Conservation (phyloP, 1,284 basidiomycete species). For the Apiotrichum veenhuisii region DNA sequence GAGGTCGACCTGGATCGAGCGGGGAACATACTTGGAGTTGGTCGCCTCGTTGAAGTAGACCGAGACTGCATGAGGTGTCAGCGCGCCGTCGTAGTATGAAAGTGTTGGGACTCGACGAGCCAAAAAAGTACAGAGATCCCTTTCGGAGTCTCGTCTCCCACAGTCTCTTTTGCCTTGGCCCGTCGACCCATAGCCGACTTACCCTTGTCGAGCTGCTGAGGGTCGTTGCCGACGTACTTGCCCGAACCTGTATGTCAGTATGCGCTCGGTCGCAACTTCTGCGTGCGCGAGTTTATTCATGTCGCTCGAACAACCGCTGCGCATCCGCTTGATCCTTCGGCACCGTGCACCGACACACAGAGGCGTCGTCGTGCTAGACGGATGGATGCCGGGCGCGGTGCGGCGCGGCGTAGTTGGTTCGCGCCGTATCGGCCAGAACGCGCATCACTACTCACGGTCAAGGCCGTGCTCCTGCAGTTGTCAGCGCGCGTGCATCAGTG, state of each 20-base stretch:
- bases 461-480: slow-evolving; percentile 40
- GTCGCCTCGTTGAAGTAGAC: slow-evolving; percentile 51
- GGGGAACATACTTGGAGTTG: slow-evolving; percentile 69
- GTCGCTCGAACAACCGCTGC: neutral
- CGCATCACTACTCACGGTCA: slow-evolving; percentile 30
- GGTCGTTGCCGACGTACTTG: slow-evolving; percentile 42
- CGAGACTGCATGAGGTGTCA: slow-evolving; percentile 28
- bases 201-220: slow-evolving; percentile 41
- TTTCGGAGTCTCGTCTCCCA: too few species aligned
- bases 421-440: neutral
- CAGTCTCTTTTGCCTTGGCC: neutral
- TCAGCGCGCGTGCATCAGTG: too few species aligned
- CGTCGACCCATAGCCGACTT: neutral
- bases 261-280: neutral
- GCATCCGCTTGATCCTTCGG: neutral
- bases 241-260: slow-evolving; percentile 27
- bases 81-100: too few species aligned
- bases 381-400: neutral
- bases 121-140: neutral
- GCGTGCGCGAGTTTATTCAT: neutral
- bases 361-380: neutral
- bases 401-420: too few species aligned
- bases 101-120: too few species aligned
- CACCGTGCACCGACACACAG: neutral
- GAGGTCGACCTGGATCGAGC: slow-evolving; percentile 84